phyloP scores from a whole-genome alignment of 179 eudicot genomes.

The Carnegiea gigantea region DNA sequence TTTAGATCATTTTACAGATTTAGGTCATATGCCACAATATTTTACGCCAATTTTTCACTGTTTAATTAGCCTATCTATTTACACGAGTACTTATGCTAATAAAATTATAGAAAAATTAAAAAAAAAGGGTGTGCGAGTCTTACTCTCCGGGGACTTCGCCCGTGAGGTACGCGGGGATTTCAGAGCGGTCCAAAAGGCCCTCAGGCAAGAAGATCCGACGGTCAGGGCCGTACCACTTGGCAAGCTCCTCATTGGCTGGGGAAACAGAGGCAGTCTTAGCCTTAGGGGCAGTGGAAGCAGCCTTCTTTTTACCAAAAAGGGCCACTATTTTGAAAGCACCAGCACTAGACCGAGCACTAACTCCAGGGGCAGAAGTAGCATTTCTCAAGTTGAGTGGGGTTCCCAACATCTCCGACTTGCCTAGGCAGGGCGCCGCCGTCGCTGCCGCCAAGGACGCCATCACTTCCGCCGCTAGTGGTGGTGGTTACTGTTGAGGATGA shows the following conservation, averaged over 20 bases:
- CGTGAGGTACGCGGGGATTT: constrained; percentile 86
- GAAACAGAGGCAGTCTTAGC: constrained; percentile 55
- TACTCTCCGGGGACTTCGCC: constrained; percentile 99
- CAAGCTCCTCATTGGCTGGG: constrained; percentile 73
- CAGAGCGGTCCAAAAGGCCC: constrained; percentile 90
- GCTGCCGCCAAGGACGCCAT: constrained; percentile 79
- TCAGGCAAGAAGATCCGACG: constrained; percentile 94
- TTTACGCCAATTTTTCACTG: too few relatives aligned
- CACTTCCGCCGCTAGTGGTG: constrained; percentile 1
- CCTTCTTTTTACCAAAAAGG: constrained; percentile 71
- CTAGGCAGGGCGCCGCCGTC: constrained; percentile 56
- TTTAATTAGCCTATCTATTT: too few relatives aligned
- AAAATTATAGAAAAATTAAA: too few relatives aligned
- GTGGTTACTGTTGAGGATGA: too few relatives aligned
- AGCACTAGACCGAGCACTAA: constrained; percentile 30
- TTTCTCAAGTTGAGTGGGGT: constrained; percentile 43
- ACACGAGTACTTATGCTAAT: too few relatives aligned
- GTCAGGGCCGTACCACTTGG: constrained; percentile 99
- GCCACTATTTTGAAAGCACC: constrained; percentile 63
- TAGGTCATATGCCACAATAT: too few relatives aligned
- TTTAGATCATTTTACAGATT: too few relatives aligned
- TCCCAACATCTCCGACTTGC: constrained; percentile 67
- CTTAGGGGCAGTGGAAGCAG: constrained; percentile 54
- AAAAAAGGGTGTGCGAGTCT: constrained; percentile 26
- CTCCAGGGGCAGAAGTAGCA: constrained; percentile 36